Evolutionary conservation across 164 flowering plant genomes (phyloP).

Genomic region (Paratinospora sagittata): DNA sequence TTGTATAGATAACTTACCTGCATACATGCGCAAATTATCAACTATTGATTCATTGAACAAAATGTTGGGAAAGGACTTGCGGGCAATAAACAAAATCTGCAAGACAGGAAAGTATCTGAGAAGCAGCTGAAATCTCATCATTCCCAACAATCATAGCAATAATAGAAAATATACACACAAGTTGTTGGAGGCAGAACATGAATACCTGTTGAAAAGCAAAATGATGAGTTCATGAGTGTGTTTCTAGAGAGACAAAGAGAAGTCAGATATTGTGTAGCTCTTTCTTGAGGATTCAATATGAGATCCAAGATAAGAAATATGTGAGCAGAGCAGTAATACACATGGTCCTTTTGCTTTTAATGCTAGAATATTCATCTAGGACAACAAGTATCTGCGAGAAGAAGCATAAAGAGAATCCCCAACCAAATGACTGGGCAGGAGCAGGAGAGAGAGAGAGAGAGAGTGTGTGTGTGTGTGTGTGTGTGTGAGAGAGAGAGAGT

Average conservation of each 20-base stretch:
- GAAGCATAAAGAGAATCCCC: neutral
- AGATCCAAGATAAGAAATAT: no score
- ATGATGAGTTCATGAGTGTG: neutral
- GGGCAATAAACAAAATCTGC: conserved; percentile 50
- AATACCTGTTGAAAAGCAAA: conserved; percentile 38
- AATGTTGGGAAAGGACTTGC: conserved; percentile 27
- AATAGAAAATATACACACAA: conserved; percentile 57
- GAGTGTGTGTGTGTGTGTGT: no score
- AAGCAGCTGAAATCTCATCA: conserved; percentile 39
- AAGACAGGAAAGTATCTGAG: conserved; percentile 40
- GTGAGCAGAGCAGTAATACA: no score
- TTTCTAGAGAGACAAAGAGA: neutral
- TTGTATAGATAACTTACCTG: conserved; percentile 12
- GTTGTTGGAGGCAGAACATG: conserved; percentile 69
- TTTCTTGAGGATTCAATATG: no score
- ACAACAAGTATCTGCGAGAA: neutral
- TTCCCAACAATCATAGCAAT: conserved; percentile 44
- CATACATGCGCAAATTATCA: conserved; percentile 48
- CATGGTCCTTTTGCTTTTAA: no score
- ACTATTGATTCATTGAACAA: no score
- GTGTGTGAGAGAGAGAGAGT: conserved; percentile 38
- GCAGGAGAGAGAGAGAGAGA: neutral
- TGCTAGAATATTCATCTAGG: no score
- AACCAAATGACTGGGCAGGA: neutral
- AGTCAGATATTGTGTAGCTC: neutral